Percentiles rank a stretch among this genome's conserved stretches.
These are phyloP conservation scores for Monosporascus sp. DNA, from an alignment of 2,329 filamentous ascomycete species.

Conservation along the genomic window DNA sequence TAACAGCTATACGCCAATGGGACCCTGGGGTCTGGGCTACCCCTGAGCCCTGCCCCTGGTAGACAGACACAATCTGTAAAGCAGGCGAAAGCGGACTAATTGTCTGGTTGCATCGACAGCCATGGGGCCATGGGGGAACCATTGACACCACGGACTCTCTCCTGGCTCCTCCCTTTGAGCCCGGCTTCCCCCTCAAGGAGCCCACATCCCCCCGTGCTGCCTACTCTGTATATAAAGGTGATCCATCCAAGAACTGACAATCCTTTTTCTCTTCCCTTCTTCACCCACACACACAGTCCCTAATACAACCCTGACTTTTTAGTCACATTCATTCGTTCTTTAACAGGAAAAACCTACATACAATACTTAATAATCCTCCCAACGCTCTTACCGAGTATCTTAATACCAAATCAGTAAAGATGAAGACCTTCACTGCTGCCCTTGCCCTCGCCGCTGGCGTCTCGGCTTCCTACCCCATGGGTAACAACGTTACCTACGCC, in stretches of 20 bases:
- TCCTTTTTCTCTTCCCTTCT: slow-evolving; percentile 28
- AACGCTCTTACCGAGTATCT: slow-evolving; percentile 28
- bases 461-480: slow-evolving; percentile 12
- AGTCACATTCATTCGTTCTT: slow-evolving; percentile 56
- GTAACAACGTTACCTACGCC: slow-evolving; percentile 47
- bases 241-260: slow-evolving; percentile 32
- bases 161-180: background rate
- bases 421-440: slow-evolving; percentile 56
- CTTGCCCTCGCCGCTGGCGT: slow-evolving; percentile 46
- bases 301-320: slow-evolving; percentile 43
- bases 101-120: slow-evolving; percentile 2
- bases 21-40: too few relatives aligned
- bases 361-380: slow-evolving; percentile 24
- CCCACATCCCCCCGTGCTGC: slow-evolving; percentile 12
- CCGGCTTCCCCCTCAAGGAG: slow-evolving; percentile 2
- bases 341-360: slow-evolving; percentile 24
- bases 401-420: slow-evolving; percentile 51
- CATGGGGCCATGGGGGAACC: slow-evolving; percentile 1
- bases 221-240: slow-evolving; percentile 42
- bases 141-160: background rate
- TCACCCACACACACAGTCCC: slow-evolving; percentile 48
- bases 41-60: too few relatives aligned
- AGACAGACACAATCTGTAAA: too few relatives aligned
- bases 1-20: too few relatives aligned
- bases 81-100: slow-evolving; percentile 6